Evolutionary conservation across 2,329 filamentous ascomycete genomes (phyloP), one percentile per base, ranked within the genome.

Genomic region (Fusarium sp.): DNA sequence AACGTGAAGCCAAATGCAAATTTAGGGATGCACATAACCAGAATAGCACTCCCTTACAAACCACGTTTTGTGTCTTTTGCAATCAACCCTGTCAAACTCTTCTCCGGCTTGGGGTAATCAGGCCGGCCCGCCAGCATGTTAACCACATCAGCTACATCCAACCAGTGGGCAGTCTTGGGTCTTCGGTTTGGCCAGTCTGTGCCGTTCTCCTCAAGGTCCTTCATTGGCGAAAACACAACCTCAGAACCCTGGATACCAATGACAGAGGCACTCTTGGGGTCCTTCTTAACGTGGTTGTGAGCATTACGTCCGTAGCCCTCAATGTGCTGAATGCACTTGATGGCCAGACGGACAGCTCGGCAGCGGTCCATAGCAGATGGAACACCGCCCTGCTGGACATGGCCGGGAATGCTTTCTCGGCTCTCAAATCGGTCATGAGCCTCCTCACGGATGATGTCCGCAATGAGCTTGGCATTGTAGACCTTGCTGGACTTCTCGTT

Each of bases 341-440:
- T 95, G 9, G 93, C 92, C 72, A 99, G 88, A 46, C 95, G 86
- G 24, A 97, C 91, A 2, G 95, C 94, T 42, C 95, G 88, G 71
- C 94, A 93, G 52, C 95, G 90, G 78, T 99, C 95, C 93, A 99
- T 98, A 7, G 95, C 88, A 3, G 92, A 96, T 1, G 95, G 95
- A 39, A 91, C 92, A 55, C 92, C 93, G 69, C 93, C 93, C 79
- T 97, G 94, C 78, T 97, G 93, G 66, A 96, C 93, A 79, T 97
- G 93, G 12, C 93, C 93, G 1, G 93, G 93, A 46, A 96, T 94
- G 67, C 92, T 93, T 74, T 95, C 91, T 59, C 94, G 89, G 41
- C 91, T 91, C 77, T 99, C 95, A 73, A 99, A 99, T 13, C 93
- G 88, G 65, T 93, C 93, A 69, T 91, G 89, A 8, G 93, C 91